Base-by-base conservation (phyloP, 108 stramenopile species). In the Cyclotella cryptica region DNA sequence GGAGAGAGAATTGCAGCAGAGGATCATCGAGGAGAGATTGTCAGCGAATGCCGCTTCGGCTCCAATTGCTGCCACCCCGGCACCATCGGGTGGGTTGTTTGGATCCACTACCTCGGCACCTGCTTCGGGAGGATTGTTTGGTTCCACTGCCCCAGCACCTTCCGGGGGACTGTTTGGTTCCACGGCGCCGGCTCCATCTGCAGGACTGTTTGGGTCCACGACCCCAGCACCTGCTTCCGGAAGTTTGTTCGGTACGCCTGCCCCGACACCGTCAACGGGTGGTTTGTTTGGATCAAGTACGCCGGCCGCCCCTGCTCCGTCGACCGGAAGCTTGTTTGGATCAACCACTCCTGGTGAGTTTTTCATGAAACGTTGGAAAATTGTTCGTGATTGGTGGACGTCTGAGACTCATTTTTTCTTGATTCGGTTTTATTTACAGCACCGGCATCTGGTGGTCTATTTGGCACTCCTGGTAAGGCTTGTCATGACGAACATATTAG, bases 1-100 rank as follows among this genome's bases (percentile, higher is more conserved):
- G n/a, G 81, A 88, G 72, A 79, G 71, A 51, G 61, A 82, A 28
- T 26, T 91, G 55, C 86, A 90, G 49, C 81, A 89, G 52, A 68
- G 84, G 69, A 71, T 91, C 66, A 65, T 81, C 22, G 64, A 65
- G 55, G 69, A 64, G 42, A 73, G 83, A 68, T 68, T 71, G 57
- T 71, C 86, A 61, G 85, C 84, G 17, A 74, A 46, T 39, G 27
- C 66, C 30, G 66, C 41, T 13, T 22, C 69, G n/a, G 71, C 69
- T 55, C 51, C 84, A 43, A 76, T 86, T 19, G 67, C 66, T 35
- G 17, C 73, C 0, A 40, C 71, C 26, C 19, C 79, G 2, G 41
- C 73, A 17, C 24, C 78, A 0, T 57, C 63, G 17, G 76, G 73
- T 55, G 77, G 77, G 5, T 27, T 74, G 10, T 78, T 75, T 51